A percentile compares a stretch with the other conserved stretches of the same genome.
phyloP scores from a whole-genome alignment of 2,329 filamentous ascomycete species.

The Fusarium floridanum region DNA sequence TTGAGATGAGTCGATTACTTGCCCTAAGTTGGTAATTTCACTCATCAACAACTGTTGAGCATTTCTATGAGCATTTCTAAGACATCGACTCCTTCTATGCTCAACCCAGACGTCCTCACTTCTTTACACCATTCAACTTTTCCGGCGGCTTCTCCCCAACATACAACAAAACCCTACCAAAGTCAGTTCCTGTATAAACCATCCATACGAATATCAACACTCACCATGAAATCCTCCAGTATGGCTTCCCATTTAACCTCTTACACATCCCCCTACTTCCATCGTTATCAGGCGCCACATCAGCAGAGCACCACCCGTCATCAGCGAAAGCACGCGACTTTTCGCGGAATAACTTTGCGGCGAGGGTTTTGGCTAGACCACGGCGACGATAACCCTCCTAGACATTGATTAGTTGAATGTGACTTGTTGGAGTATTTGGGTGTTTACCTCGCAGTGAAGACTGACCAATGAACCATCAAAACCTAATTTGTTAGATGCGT shows the following conservation, averaged over 20 bases:
- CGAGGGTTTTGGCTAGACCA: slow-evolving; percentile 73
- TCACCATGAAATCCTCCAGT: slow-evolving; percentile 72
- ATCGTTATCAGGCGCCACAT: slow-evolving; percentile 72
- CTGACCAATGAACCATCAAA: slow-evolving; percentile 72
- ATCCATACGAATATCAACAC: slow-evolving; percentile 33
- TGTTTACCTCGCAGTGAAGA: slow-evolving; percentile 68
- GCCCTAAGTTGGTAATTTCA: too few species aligned
- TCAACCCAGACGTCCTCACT: neutral
- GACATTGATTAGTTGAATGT: neutral
- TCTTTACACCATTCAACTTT: slow-evolving; percentile 8
- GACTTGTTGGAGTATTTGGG: neutral
- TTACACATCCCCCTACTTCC: slow-evolving; percentile 73
- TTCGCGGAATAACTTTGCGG: slow-evolving; percentile 68
- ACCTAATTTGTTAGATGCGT: slow-evolving; percentile 50
- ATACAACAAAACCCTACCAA: slow-evolving; percentile 38
- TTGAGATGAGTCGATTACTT: too few species aligned
- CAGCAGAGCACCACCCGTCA: slow-evolving; percentile 70
- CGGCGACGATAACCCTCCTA: slow-evolving; percentile 68
- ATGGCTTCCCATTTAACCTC: slow-evolving; percentile 68
- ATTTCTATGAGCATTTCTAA: neutral
- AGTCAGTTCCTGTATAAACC: neutral
- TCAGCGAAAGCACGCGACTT: slow-evolving; percentile 59
- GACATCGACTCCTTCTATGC: neutral
- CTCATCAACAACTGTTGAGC: too few species aligned
- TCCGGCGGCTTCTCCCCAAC: slow-evolving; percentile 22